Percentiles rank a stretch among this genome's conserved stretches.
phyloP scores from a whole-genome alignment of 495 filamentous ascomycete genomes.

The Podospora pseudopauciseta region DNA sequence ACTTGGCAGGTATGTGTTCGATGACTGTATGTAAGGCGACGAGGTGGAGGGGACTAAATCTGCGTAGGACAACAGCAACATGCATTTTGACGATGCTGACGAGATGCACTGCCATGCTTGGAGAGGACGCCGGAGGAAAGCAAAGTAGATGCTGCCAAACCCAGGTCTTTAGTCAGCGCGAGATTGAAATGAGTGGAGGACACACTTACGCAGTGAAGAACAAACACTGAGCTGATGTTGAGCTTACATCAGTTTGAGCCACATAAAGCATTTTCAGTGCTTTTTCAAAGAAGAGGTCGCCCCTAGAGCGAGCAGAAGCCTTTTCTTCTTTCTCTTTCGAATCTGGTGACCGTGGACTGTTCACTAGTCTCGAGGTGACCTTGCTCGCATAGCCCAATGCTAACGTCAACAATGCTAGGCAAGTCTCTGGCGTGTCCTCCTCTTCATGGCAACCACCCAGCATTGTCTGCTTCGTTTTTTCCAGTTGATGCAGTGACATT shows the following conservation, averaged over 20 bases:
- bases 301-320: slow-evolving; percentile 23
- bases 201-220: slow-evolving; percentile 34
- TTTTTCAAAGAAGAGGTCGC: slow-evolving; percentile 33
- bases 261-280: slow-evolving; percentile 32
- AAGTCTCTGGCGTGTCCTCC: slow-evolving; percentile 18
- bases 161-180: not conserved
- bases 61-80: slow-evolving; percentile 36
- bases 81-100: slow-evolving; percentile 34
- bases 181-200: not conserved
- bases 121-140: slow-evolving; percentile 35
- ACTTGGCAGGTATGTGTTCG: not conserved
- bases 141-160: slow-evolving; percentile 32
- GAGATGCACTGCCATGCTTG: slow-evolving; percentile 38
- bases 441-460: slow-evolving; percentile 22
- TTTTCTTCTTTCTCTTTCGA: slow-evolving; percentile 12
- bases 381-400: slow-evolving; percentile 34
- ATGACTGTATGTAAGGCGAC: not conserved
- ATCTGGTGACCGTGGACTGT: not conserved
- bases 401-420: slow-evolving; percentile 32
- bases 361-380: slow-evolving; percentile 18
- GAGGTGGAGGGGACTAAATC: slow-evolving; percentile 6
- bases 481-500: slow-evolving; percentile 25
- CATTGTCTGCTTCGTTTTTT: slow-evolving; percentile 17
- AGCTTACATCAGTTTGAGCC: slow-evolving; percentile 33
- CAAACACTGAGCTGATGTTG: slow-evolving; percentile 34